Conservation (phyloP, 2,329 filamentous ascomycete species). For the Anisogramma anomala region DNA sequence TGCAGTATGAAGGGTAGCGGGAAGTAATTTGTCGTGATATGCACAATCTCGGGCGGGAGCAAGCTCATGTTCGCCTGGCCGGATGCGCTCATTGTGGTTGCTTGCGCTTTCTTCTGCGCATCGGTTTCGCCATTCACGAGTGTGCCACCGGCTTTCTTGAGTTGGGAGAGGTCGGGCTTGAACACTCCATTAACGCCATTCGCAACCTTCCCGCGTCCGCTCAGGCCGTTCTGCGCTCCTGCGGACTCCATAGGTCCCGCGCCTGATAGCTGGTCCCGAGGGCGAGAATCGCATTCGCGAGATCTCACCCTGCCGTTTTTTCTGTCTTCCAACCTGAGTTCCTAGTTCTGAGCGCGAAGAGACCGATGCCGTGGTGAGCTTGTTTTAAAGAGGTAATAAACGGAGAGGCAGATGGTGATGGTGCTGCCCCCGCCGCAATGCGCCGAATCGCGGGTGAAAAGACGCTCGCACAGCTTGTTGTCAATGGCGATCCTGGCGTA, state of each 20-base stretch:
- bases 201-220: slow-evolving; percentile 31
- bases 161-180: slow-evolving; percentile 20
- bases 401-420: background rate
- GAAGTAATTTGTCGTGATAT: slow-evolving; percentile 67
- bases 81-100: slow-evolving; percentile 19
- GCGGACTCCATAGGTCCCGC: slow-evolving; percentile 27
- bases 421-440: background rate
- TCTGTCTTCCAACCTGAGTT: background rate
- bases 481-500: background rate
- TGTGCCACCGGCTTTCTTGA: slow-evolving; percentile 23
- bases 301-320: slow-evolving; percentile 14
- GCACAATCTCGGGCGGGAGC: slow-evolving; percentile 49
- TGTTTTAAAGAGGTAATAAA: background rate
- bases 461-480: slow-evolving; percentile 1
- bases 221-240: slow-evolving; percentile 39
- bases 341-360: background rate
- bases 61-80: slow-evolving; percentile 38
- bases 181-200: slow-evolving; percentile 34
- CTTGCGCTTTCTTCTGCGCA: slow-evolving; percentile 15
- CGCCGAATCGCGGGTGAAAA: background rate
- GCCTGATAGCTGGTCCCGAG: slow-evolving; percentile 2
- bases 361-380: too few relatives aligned
- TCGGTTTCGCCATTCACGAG: slow-evolving; percentile 19
- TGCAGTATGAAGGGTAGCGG: slow-evolving; percentile 64
- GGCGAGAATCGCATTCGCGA: slow-evolving; percentile 15